These are phyloP conservation scores for Ustilago vetiveriae DNA, from an alignment of 1,284 basidiomycete species.

Conservation along the genomic window DNA sequence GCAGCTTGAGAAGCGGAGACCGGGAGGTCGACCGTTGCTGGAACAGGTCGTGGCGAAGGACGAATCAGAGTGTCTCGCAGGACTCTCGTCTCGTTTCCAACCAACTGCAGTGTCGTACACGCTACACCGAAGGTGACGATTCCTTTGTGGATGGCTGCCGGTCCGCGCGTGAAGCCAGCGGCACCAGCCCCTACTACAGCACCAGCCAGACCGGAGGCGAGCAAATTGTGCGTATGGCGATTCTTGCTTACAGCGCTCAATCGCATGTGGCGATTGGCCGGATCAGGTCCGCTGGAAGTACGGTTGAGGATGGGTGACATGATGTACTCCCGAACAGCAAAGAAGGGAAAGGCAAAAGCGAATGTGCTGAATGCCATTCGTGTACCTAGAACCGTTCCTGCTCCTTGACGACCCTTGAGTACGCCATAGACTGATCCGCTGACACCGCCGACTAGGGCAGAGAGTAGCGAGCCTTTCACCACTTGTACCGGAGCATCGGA, in stretches of 20 bases:
- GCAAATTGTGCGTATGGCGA: conserved; percentile 33
- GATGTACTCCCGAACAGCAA: conserved; percentile 43
- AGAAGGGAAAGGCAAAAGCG: conserved; percentile 48
- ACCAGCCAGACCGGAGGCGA: conserved; percentile 32
- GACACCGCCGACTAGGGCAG: conserved; percentile 30
- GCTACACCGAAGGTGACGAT: conserved; percentile 31
- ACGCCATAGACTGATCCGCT: conserved; percentile 41
- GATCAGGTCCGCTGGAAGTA: conserved; percentile 33
- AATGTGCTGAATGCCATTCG: conserved; percentile 39
- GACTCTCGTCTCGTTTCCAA: conserved; percentile 41
- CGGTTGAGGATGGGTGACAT: conserved; percentile 35
- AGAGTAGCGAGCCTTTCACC: conserved; percentile 45
- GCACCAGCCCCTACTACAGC: conserved; percentile 37
- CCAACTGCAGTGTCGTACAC: conserved; percentile 36
- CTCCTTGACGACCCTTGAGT: conserved; percentile 32
- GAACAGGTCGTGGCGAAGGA: neutral
- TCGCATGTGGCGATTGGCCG: conserved; percentile 26
- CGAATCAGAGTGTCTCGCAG: conserved; percentile 23
- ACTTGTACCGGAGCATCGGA: conserved; percentile 45
- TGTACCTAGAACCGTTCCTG: conserved; percentile 29
- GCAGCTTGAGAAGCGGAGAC: conserved; percentile 11
- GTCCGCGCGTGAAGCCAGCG: conserved; percentile 18
- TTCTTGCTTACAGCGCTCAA: conserved; percentile 14
- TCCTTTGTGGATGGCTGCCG: conserved; percentile 24
- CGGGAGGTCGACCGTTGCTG: conserved; percentile 7